Evolutionary conservation across 1,284 basidiomycete species (phyloP).

Genomic region (Paramarasmius palmivorus): DNA sequence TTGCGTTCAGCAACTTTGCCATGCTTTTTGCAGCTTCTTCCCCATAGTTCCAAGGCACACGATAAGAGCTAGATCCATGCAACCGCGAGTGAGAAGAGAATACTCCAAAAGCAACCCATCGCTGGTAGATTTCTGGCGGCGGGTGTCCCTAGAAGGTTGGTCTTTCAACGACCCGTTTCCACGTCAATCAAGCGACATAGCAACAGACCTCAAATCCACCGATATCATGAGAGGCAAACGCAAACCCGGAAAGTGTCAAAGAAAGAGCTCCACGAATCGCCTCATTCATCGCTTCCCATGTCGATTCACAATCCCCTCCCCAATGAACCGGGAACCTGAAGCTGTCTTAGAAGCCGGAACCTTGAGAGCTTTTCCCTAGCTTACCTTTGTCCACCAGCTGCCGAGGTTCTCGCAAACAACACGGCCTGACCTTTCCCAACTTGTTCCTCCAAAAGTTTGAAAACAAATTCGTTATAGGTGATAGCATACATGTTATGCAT

Average conservation of each 20-base stretch:
- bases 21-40: conserved; percentile 69
- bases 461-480: conserved; percentile 72
- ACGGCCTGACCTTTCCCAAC: conserved; percentile 69
- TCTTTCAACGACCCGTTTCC: not conserved
- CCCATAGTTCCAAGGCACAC: conserved; percentile 77
- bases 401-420: conserved; percentile 67
- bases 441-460: conserved; percentile 55
- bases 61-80: conserved; percentile 72
- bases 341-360: not conserved
- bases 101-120: conserved; percentile 75
- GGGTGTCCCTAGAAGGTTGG: conserved; percentile 51
- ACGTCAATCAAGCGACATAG: not conserved
- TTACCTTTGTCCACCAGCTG: conserved; percentile 68
- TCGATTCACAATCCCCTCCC: conserved; percentile 80
- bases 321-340: conserved; percentile 52
- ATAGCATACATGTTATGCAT: conserved; percentile 70
- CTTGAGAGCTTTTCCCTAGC: conserved; percentile 21
- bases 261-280: conserved; percentile 68
- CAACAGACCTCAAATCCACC: conserved; percentile 64
- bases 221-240: conserved; percentile 74
- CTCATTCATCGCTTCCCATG: conserved; percentile 79
- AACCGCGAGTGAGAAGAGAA: conserved; percentile 73
- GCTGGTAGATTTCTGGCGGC: conserved; percentile 68
- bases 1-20: conserved; percentile 65
- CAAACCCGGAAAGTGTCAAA: conserved; percentile 68